Percentiles rank a stretch among this genome's conserved stretches.
These are phyloP conservation scores for Colletotrichum noveboracense DNA, from an alignment of 2,329 filamentous ascomycete species.

Conservation along the genomic window DNA sequence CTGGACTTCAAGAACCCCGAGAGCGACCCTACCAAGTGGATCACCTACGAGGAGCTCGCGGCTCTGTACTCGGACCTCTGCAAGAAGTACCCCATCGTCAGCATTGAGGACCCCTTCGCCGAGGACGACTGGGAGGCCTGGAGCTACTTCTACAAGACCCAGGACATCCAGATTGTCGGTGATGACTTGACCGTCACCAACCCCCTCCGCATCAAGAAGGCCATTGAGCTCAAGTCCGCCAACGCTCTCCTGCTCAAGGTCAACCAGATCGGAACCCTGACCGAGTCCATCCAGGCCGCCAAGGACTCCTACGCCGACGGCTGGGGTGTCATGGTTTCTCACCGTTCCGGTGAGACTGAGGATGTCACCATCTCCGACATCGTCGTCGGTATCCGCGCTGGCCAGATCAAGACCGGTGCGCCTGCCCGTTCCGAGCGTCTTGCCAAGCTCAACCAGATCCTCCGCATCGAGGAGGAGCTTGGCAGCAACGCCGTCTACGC, in stretches of 20 bases:
- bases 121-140: constrained; percentile 99
- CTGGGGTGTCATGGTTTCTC: constrained; percentile 99
- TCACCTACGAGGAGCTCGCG: constrained; percentile 97
- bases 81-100: constrained; percentile 98
- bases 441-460: constrained; percentile 99
- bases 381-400: constrained; percentile 92
- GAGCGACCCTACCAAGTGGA: constrained; percentile 94
- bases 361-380: constrained; percentile 99
- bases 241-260: constrained; percentile 99
- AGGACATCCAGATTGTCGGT: constrained; percentile 97
- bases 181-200: constrained; percentile 99
- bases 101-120: constrained; percentile 98
- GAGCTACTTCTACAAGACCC: constrained; percentile 99
- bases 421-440: constrained; percentile 96
- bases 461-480: constrained; percentile 99
- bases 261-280: constrained; percentile 99
- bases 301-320: constrained; percentile 96
- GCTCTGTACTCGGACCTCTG: constrained; percentile 85
- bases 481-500: constrained; percentile 91
- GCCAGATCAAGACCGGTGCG: constrained; percentile 99
- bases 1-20: constrained; percentile 99
- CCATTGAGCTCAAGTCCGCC: constrained; percentile 98
- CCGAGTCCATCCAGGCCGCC: constrained; percentile 98
- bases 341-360: constrained; percentile 98
- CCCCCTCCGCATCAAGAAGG: constrained; percentile 99